These are phyloP conservation scores for Penicillium paradoxum DNA, from an alignment of 495 filamentous ascomycete species.

Conservation along the genomic window DNA sequence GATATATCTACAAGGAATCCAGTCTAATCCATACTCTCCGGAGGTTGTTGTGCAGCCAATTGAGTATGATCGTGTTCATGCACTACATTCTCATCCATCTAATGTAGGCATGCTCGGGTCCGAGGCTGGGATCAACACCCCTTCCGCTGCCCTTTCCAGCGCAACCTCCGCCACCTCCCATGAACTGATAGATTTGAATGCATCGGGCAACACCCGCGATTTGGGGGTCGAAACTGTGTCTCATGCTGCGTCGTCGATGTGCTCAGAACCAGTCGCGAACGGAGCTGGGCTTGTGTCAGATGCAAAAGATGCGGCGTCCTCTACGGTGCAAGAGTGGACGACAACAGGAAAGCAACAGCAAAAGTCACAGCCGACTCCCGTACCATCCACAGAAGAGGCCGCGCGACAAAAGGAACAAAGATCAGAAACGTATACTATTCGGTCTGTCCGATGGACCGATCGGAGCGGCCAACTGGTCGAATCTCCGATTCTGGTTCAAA, in stretches of 20 bases:
- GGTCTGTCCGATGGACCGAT: slow-evolving; percentile 60
- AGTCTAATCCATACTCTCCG: slow-evolving; percentile 18
- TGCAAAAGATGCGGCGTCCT: background rate
- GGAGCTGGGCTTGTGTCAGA: background rate
- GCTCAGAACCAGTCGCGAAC: slow-evolving; percentile 12
- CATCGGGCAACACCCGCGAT: background rate
- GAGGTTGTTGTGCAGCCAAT: slow-evolving; percentile 12
- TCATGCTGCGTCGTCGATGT: slow-evolving; percentile 10
- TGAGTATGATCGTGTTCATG: background rate
- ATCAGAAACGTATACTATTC: slow-evolving; percentile 66
- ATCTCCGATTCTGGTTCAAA: slow-evolving; percentile 84
- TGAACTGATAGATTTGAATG: slow-evolving; percentile 37
- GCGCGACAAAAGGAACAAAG: slow-evolving; percentile 41
- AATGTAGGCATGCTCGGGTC: slow-evolving; percentile 14
- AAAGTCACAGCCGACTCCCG: slow-evolving; percentile 2
- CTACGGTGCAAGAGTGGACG: background rate
- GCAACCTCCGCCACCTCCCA: slow-evolving; percentile 34
- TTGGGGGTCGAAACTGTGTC: slow-evolving; percentile 7
- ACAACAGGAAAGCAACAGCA: background rate
- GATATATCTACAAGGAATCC: slow-evolving; percentile 14
- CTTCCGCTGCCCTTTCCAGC: slow-evolving; percentile 23
- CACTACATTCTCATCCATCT: slow-evolving; percentile 5
- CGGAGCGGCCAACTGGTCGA: slow-evolving; percentile 38
- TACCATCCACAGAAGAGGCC: slow-evolving; percentile 31
- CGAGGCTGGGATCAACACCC: slow-evolving; percentile 19